Evolutionary conservation across 768 basidiomycete species (phyloP).

Genomic region (Pleurotus djamor): DNA sequence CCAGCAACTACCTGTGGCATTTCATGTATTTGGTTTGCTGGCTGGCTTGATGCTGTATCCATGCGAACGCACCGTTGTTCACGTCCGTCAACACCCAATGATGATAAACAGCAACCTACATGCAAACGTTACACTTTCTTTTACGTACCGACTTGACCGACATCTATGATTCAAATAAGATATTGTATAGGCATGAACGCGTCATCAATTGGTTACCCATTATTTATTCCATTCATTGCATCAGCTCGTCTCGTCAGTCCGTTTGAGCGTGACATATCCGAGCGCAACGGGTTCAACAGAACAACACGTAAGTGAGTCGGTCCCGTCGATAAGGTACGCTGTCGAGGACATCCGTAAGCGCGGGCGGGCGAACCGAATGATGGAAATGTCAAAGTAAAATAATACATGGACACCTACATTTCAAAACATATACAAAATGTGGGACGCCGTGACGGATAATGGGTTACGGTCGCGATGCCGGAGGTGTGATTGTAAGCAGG

Average conservation of each 20-base stretch:
- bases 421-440: not conserved
- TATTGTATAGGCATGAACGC: not conserved
- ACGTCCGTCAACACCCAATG: not conserved
- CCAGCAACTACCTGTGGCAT: not conserved
- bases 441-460: not conserved
- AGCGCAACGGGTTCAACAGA: not conserved
- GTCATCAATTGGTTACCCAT: not conserved
- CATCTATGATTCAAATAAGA: not conserved
- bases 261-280: not conserved
- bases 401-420: not conserved
- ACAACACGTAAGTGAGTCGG: too few species aligned
- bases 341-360: too few species aligned
- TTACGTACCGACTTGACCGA: too few species aligned
- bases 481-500: not conserved
- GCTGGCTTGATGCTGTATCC: slow-evolving; percentile 1
- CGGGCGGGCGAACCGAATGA: not conserved
- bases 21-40: not conserved
- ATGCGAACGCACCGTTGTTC: not conserved
- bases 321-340: too few species aligned
- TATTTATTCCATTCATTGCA: not conserved
- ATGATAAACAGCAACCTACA: not conserved
- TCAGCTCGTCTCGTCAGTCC: not conserved
- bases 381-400: not conserved
- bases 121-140: too few species aligned
- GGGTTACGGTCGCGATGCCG: not conserved